These are phyloP conservation scores for Pneumocystis sp. DNA, from an alignment of 1,139 yeast species.

Conservation along the genomic window DNA sequence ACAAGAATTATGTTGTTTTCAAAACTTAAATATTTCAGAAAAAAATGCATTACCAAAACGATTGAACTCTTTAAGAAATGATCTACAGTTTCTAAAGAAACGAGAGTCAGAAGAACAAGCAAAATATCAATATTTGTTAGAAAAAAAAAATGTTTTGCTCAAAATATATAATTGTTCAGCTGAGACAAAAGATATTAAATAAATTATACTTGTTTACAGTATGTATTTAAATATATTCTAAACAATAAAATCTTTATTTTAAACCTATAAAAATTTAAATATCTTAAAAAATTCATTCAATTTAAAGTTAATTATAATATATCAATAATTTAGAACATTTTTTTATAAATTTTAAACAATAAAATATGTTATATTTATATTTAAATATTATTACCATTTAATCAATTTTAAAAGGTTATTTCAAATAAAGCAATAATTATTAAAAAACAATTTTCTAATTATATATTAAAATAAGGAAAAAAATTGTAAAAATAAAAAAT, in stretches of 20 bases:
- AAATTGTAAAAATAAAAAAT: too few species aligned
- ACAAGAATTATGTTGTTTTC: constrained; percentile 6
- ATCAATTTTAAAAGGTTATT: not conserved
- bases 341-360: not conserved
- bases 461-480: too few species aligned
- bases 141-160: not conserved
- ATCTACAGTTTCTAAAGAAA: not conserved
- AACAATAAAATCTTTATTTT: too few species aligned
- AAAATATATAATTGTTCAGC: not conserved
- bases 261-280: too few species aligned
- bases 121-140: not conserved
- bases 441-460: too few species aligned
- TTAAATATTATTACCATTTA: not conserved
- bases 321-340: not conserved
- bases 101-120: not conserved
- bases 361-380: not conserved
- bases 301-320: too few species aligned
- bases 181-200: not conserved
- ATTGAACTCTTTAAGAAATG: not conserved
- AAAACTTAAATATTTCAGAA: not conserved
- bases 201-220: too few species aligned
- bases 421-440: too few species aligned
- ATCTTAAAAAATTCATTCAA: too few species aligned
- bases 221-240: too few species aligned
- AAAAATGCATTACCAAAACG: not conserved